Percentiles rank a stretch among this genome's conserved stretches.
These are phyloP conservation scores for Elaeis guineensis DNA, from an alignment of 176 grass and related monocot genomes.

Conservation along the genomic window DNA sequence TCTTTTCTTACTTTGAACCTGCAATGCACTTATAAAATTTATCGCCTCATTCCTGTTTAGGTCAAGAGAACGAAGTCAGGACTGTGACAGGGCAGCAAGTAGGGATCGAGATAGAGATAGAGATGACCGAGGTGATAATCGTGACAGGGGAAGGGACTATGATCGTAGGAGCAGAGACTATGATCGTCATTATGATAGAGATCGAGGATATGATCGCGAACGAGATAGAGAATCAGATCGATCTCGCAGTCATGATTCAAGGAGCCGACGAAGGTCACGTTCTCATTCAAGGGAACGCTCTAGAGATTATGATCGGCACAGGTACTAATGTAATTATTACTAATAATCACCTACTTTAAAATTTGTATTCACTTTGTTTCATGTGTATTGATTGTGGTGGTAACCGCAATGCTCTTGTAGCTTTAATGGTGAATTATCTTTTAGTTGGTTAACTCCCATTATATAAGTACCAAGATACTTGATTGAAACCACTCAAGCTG, in stretches of 20 bases:
- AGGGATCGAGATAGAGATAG: constrained; percentile 39
- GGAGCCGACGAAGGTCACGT: constrained; percentile 52
- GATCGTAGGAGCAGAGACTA: constrained; percentile 43
- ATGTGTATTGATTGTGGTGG: too few relatives aligned
- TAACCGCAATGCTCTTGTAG: too few relatives aligned
- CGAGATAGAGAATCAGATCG: constrained; percentile 51
- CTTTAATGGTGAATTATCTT: too few relatives aligned
- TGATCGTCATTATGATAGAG: constrained; percentile 64
- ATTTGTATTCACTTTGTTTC: too few relatives aligned
- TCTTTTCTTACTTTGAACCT: neutral
- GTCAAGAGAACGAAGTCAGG: constrained; percentile 68
- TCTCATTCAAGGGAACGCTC: constrained; percentile 52
- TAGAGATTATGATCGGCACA: constrained; percentile 52
- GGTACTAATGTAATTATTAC: constrained; percentile 24
- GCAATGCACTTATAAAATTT: neutral
- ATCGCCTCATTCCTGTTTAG: constrained; percentile 18
- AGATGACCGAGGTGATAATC: constrained; percentile 50
- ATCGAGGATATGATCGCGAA: constrained; percentile 43
- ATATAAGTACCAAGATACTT: too few relatives aligned
- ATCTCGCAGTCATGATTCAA: constrained; percentile 64
- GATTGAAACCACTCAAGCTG: too few relatives aligned
- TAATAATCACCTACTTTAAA: too few relatives aligned
- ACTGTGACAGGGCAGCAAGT: constrained; percentile 51
- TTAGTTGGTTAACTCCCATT: too few relatives aligned
- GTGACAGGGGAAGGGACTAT: constrained; percentile 65